Evolutionary conservation across 2,329 filamentous ascomycete species (phyloP), one percentile per base, ranked within the genome.

Genomic region (Pseudocercospora vitis): DNA sequence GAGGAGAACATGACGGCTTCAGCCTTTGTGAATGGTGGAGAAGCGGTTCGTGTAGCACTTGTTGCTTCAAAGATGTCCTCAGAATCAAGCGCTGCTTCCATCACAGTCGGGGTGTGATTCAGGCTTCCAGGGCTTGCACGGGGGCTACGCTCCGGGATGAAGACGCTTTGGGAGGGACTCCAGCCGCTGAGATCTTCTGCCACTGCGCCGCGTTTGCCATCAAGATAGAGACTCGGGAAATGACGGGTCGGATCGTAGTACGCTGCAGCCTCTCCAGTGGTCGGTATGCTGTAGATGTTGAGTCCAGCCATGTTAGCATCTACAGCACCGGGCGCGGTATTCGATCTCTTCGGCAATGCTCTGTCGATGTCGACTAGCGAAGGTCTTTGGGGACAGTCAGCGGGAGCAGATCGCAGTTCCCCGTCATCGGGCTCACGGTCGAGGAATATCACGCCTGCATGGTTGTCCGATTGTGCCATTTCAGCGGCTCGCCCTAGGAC

Each of bases 271-370:
- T 61, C 60, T n/a, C 68, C 68, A n/a, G 64, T 60, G 26, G 63
- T 67, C 6, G 67, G 63, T 14, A 67, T 61, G 11, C 58, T 53
- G 46, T 70, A 70, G 28, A 68, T 69, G 60, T 69, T 64, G 39
- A 69, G 37, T 4, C n/a, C 32, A n/a, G 37, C 32, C 4, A 40
- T 23, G 33, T 54, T 40, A 7, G 45, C 32, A 16, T 64, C 58
- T 4, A 66, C 16, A 12, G 62, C 62, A 7, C 61, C 64, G 32
- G 65, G 66, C 3, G 66, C 65, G 18, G 66, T 68, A 16, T 63
- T 50, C 5, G 65, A 65, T 48, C 67, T 53, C 23, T 62, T 61
- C 8, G 56, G 58, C 16, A 52, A 23, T 7, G 33, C 14, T 16
- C 42, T 28, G n/a, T 24, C 14, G 11, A 31, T 6, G 8, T 19